Evolutionary conservation across 768 basidiomycete genomes (phyloP).

Genomic region (Mycena chlorophos): DNA sequence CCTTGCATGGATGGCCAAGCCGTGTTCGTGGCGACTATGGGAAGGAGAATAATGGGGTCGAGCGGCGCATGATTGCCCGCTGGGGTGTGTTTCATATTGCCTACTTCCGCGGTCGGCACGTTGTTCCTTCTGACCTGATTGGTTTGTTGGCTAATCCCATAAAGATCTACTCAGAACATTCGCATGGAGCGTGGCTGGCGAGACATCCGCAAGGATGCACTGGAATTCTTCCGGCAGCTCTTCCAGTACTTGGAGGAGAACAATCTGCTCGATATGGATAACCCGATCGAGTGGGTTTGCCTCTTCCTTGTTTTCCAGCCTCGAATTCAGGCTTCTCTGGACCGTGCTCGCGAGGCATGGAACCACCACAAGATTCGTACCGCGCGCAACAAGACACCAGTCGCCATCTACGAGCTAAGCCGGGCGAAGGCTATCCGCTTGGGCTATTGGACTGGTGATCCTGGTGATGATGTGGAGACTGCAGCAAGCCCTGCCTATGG

Average conservation of each 20-base stretch:
- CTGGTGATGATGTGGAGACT: slow-evolving; percentile 21
- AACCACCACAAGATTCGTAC: slow-evolving; percentile 28
- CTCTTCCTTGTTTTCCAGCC: slow-evolving; percentile 29
- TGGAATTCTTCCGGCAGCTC: slow-evolving; percentile 29
- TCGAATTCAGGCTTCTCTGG: slow-evolving; percentile 28
- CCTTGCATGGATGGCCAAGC: slow-evolving; percentile 32
- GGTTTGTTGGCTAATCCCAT: background rate
- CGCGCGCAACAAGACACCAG: slow-evolving; percentile 20
- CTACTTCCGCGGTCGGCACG: background rate
- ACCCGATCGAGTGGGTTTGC: slow-evolving; percentile 18
- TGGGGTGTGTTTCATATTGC: slow-evolving; percentile 18
- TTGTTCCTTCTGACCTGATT: slow-evolving; percentile 1
- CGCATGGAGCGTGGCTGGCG: slow-evolving; percentile 28
- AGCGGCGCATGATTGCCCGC: slow-evolving; percentile 4
- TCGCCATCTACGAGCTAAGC: slow-evolving; percentile 27
- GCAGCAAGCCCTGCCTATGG: slow-evolving; percentile 12
- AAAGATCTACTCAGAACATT: slow-evolving; percentile 29
- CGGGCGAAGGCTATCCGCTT: slow-evolving; percentile 24
- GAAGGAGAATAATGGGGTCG: background rate
- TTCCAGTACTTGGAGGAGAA: slow-evolving; percentile 29
- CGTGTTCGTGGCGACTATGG: slow-evolving; percentile 4
- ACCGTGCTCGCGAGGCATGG: slow-evolving; percentile 25
- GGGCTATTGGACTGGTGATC: slow-evolving; percentile 28
- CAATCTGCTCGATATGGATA: slow-evolving; percentile 25
- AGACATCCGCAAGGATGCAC: slow-evolving; percentile 28